phyloP scores from a whole-genome alignment of 768 basidiomycete species.

The Mycena pura region DNA sequence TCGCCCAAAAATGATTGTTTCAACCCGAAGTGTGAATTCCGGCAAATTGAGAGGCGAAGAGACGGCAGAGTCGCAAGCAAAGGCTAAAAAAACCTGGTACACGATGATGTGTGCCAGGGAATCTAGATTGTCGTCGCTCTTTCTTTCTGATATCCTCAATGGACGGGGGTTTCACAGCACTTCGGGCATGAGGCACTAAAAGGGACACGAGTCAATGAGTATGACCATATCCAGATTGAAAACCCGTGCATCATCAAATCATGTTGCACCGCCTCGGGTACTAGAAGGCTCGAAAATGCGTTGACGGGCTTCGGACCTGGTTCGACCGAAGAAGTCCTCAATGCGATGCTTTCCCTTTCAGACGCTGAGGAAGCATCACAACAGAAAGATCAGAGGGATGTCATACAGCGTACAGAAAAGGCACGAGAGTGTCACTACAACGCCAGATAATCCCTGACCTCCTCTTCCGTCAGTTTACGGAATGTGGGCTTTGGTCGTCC shows the following conservation, averaged over 20 bases:
- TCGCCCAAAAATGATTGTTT: slow-evolving; percentile 9
- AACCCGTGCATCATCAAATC: neutral
- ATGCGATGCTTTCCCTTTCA: slow-evolving; percentile 23
- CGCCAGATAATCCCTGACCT: slow-evolving; percentile 94
- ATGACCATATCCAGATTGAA: neutral
- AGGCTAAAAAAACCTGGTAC: slow-evolving; percentile 14
- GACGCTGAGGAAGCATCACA: slow-evolving; percentile 20
- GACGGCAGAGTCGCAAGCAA: neutral
- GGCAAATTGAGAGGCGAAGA: neutral
- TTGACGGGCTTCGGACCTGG: slow-evolving; percentile 13
- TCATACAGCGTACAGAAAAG: slow-evolving; percentile 32
- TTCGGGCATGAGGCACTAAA: slow-evolving; percentile 7
- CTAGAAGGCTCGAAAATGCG: slow-evolving; percentile 5
- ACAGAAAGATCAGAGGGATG: slow-evolving; percentile 26
- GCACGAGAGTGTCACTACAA: slow-evolving; percentile 52
- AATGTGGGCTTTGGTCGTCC: slow-evolving; percentile 86
- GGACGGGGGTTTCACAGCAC: slow-evolving; percentile 23
- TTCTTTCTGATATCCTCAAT: slow-evolving; percentile 15
- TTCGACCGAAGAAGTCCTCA: neutral
- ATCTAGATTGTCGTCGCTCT: slow-evolving; percentile 10
- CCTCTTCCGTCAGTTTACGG: slow-evolving; percentile 94
- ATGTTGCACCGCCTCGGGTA: slow-evolving; percentile 16
- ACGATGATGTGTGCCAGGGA: slow-evolving; percentile 17
- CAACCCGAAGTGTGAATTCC: neutral
- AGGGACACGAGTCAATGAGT: slow-evolving; percentile 14